Percentiles rank a stretch among this genome's conserved stretches.
Conservation (phyloP, 257 asterid species). For the Nicotiana obtusifolia region DNA sequence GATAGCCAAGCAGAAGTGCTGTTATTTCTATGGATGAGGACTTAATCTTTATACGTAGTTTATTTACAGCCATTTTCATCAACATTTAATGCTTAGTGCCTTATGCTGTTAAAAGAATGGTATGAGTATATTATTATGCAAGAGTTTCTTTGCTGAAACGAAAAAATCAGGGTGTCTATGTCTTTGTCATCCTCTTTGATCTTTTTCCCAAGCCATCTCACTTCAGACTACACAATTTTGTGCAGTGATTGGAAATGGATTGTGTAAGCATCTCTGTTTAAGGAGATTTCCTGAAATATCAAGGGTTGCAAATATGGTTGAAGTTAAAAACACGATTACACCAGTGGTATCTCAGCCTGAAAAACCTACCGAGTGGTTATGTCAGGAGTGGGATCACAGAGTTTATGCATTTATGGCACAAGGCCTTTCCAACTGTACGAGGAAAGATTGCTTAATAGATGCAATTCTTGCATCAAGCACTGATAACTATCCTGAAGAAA, state of each 20-base stretch:
- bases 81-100: neutral
- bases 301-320: constrained; percentile 28
- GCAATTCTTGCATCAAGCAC: constrained; percentile 79
- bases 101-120: neutral
- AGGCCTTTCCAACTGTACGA: constrained; percentile 29
- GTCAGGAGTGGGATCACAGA: constrained; percentile 45
- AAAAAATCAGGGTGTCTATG: neutral
- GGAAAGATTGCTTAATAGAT: constrained; percentile 45
- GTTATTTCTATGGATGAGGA: neutral
- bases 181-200: neutral
- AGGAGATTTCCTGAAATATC: constrained; percentile 54
- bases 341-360: constrained; percentile 18
- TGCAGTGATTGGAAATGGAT: constrained; percentile 62
- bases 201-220: neutral
- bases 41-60: neutral
- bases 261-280: constrained; percentile 57
- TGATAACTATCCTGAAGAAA: constrained; percentile 70
- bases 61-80: neutral
- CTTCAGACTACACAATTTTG: neutral
- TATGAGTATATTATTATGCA: constrained; percentile 6
- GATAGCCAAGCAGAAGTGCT: neutral
- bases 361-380: constrained; percentile 27
- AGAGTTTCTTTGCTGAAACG: neutral
- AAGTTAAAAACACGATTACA: constrained; percentile 19
- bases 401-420: constrained; percentile 47